Evolutionary conservation across 1,284 basidiomycete genomes (phyloP).

Genomic region (Trametes sp.): DNA sequence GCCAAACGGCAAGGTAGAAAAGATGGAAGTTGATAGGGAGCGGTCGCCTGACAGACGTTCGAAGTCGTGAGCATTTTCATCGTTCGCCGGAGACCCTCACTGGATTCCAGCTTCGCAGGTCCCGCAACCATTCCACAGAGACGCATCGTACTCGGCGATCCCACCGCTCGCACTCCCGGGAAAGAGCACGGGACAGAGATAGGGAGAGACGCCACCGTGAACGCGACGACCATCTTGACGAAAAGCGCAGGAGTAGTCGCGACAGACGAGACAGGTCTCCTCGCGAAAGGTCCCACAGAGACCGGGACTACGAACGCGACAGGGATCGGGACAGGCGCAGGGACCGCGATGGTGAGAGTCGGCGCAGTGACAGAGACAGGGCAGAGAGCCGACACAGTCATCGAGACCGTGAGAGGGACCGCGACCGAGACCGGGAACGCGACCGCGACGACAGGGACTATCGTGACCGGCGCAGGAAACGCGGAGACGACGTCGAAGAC

Average conservation of each 20-base stretch:
- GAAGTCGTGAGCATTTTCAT: conserved; percentile 61
- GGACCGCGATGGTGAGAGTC: conserved; percentile 43
- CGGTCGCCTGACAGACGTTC: conserved; percentile 59
- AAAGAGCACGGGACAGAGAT: conserved; percentile 38
- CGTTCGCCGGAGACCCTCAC: conserved; percentile 19
- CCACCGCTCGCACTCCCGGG: conserved; percentile 69
- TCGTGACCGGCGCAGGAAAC: conserved; percentile 63
- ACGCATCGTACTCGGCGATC: conserved; percentile 75
- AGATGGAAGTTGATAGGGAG: conserved; percentile 66
- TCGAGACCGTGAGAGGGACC: conserved; percentile 52
- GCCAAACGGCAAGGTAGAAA: conserved; percentile 62
- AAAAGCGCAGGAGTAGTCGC: conserved; percentile 48
- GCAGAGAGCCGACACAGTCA: conserved; percentile 51
- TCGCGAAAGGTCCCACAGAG: conserved; percentile 52
- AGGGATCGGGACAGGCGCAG: conserved; percentile 51
- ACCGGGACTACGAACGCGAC: conserved; percentile 49
- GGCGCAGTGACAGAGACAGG: conserved; percentile 49
- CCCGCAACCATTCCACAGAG: conserved; percentile 75
- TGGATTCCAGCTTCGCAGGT: conserved; percentile 46
- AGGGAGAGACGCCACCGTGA: conserved; percentile 52
- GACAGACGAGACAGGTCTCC: conserved; percentile 62
- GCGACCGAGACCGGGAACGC: conserved; percentile 54
- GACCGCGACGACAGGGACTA: conserved; percentile 60
- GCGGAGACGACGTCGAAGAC: conserved; percentile 64
- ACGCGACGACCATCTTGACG: conserved; percentile 41